Percentiles rank a stretch among this genome's conserved stretches.
Evolutionary conservation across 768 basidiomycete genomes (phyloP).

Genomic region (Daedaleopsis sinensis): DNA sequence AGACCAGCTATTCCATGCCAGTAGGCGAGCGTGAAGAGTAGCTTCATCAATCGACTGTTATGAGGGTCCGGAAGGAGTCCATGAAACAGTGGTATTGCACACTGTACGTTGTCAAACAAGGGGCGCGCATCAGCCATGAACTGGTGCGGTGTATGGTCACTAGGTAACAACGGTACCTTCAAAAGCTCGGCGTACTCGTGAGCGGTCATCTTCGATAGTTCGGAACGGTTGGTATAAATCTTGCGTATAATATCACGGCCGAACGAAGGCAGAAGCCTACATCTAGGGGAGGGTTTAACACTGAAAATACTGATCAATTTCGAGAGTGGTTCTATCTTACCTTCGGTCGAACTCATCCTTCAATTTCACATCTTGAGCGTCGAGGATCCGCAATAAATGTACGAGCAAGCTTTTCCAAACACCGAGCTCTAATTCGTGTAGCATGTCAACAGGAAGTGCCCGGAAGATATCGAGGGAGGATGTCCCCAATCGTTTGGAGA

Average conservation of each 20-base stretch:
- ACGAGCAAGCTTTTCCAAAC: slow-evolving; percentile 32
- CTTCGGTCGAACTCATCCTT: slow-evolving; percentile 17
- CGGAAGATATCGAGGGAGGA: slow-evolving; percentile 30
- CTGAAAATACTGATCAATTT: too few relatives aligned
- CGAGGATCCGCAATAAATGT: slow-evolving; percentile 30
- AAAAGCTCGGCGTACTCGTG: slow-evolving; percentile 32
- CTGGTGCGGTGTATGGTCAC: too few relatives aligned
- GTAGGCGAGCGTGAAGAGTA: slow-evolving; percentile 33
- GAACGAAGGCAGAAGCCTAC: slow-evolving; percentile 21
- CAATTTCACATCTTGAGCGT: neutral
- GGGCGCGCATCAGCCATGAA: too few relatives aligned
- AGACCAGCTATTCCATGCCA: slow-evolving; percentile 47
- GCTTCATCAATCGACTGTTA: slow-evolving; percentile 29
- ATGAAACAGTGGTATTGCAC: slow-evolving; percentile 42
- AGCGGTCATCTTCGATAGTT: slow-evolving; percentile 31
- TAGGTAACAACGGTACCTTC: slow-evolving; percentile 25
- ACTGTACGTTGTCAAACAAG: slow-evolving; percentile 19
- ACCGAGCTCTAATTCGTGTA: slow-evolving; percentile 39
- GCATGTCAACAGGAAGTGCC: slow-evolving; percentile 31
- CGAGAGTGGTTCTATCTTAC: neutral
- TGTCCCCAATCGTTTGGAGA: slow-evolving; percentile 24
- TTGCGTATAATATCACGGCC: slow-evolving; percentile 27
- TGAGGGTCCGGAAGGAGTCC: slow-evolving; percentile 25
- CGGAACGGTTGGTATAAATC: slow-evolving; percentile 27
- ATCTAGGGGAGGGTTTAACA: slow-evolving; percentile 13